phyloP scores from a whole-genome alignment of 345 rosid species.

The Pugionium dolabratum region DNA sequence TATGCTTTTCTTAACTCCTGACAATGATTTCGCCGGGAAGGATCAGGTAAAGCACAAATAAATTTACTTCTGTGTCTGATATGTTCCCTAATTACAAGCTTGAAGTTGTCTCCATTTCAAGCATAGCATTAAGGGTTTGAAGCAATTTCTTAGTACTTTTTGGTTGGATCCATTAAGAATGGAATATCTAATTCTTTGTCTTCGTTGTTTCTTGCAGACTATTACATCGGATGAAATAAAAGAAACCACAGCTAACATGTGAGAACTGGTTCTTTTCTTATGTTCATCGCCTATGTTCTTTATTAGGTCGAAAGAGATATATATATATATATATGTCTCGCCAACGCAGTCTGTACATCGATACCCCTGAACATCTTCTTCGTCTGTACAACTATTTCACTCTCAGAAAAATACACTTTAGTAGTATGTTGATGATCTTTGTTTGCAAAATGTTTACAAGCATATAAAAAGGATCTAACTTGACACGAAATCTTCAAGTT shows the following conservation, averaged over 20 bases:
- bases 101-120: not conserved
- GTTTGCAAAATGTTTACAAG: too few species aligned
- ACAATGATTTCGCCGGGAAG: slow-evolving; percentile 89
- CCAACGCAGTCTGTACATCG: too few species aligned
- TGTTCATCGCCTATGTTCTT: too few species aligned
- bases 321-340: too few species aligned
- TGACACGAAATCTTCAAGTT: too few species aligned
- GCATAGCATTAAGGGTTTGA: not conserved
- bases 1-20: slow-evolving; percentile 98
- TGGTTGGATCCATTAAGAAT: too few species aligned
- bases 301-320: too few species aligned
- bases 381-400: too few species aligned
- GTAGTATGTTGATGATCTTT: too few species aligned
- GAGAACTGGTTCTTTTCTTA: slow-evolving; percentile 26
- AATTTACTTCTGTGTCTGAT: not conserved
- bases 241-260: slow-evolving; percentile 67
- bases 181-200: not conserved
- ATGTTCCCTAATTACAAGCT: not conserved
- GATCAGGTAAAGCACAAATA: slow-evolving; percentile 64
- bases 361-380: too few species aligned
- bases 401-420: too few species aligned
- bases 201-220: slow-evolving; percentile 49
- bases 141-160: not conserved
- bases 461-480: too few species aligned
- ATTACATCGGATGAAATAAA: slow-evolving; percentile 77